A percentile compares a stretch with the other conserved stretches of the same genome.
Conservation (phyloP, 768 basidiomycete genomes). For the Phylloporus sp. region DNA sequence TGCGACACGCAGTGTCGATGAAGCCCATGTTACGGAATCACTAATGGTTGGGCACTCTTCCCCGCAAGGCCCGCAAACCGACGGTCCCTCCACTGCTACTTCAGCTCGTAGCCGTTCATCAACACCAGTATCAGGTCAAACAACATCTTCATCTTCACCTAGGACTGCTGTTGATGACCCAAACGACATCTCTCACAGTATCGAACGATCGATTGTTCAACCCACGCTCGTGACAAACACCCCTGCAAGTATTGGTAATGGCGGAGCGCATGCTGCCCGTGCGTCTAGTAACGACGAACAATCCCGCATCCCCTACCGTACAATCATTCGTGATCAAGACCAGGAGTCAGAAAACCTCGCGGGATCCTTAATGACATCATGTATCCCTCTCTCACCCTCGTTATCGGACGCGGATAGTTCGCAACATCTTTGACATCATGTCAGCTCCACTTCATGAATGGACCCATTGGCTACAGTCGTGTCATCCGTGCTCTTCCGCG, state of each 20-base stretch:
- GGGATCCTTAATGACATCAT: conserved; percentile 18
- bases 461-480: conserved; percentile 12
- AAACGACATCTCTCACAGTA: conserved; percentile 27
- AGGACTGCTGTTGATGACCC: conserved; percentile 25
- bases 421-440: conserved; percentile 35
- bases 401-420: conserved; percentile 21
- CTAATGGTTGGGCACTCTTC: background rate
- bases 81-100: conserved; percentile 9
- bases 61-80: conserved; percentile 9
- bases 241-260: conserved; percentile 6
- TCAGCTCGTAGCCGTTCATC: conserved; percentile 24
- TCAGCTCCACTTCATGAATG: conserved; percentile 43
- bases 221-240: conserved; percentile 15
- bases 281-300: conserved; percentile 10
- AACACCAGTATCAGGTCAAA: conserved; percentile 36
- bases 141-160: conserved; percentile 27
- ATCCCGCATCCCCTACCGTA: conserved; percentile 3
- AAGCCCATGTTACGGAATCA: conserved; percentile 2
- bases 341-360: conserved; percentile 5
- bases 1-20: conserved; percentile 2
- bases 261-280: conserved; percentile 8
- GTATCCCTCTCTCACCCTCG: conserved; percentile 25
- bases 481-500: conserved; percentile 4
- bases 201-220: conserved; percentile 19
- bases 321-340: conserved; percentile 4